These are phyloP conservation scores for Picochlorum sp. DNA, from an alignment of 139 green algal genomes.

Conservation along the genomic window DNA sequence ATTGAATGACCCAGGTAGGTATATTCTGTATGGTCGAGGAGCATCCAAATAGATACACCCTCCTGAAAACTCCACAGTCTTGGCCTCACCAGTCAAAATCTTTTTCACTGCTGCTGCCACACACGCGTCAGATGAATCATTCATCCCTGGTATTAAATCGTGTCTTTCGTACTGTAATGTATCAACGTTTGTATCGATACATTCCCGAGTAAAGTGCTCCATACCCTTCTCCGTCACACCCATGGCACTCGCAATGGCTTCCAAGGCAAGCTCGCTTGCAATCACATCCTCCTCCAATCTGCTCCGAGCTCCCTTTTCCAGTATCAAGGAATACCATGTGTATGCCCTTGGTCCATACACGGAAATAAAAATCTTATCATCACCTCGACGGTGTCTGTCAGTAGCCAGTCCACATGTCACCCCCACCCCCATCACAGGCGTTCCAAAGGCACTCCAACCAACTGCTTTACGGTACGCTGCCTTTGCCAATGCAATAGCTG, in stretches of 20 bases:
- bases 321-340: constrained; percentile 20
- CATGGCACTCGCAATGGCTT: constrained; percentile 22
- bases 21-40: constrained; percentile 42
- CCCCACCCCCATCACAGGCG: constrained; percentile 52
- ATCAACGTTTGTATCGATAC: too few species aligned
- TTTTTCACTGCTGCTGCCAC: constrained; percentile 5
- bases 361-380: constrained; percentile 52
- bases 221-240: background rate
- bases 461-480: constrained; percentile 58
- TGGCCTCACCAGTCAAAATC: constrained; percentile 45
- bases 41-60: constrained; percentile 50
- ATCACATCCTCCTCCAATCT: constrained; percentile 51
- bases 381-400: constrained; percentile 51
- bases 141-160: too few species aligned
- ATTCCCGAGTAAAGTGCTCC: background rate
- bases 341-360: constrained; percentile 20
- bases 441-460: constrained; percentile 41
- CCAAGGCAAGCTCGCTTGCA: constrained; percentile 42
- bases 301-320: constrained; percentile 51
- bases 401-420: constrained; percentile 63
- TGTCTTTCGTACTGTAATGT: too few species aligned
- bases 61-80: constrained; percentile 58
- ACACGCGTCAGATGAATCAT: background rate
- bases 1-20: constrained; percentile 88
- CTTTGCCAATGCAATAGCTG: constrained; percentile 45